A percentile compares a stretch with the other conserved stretches of the same genome.
phyloP scores from a whole-genome alignment of 352 stramenopile species.

The Pythium vanterpoolii region DNA sequence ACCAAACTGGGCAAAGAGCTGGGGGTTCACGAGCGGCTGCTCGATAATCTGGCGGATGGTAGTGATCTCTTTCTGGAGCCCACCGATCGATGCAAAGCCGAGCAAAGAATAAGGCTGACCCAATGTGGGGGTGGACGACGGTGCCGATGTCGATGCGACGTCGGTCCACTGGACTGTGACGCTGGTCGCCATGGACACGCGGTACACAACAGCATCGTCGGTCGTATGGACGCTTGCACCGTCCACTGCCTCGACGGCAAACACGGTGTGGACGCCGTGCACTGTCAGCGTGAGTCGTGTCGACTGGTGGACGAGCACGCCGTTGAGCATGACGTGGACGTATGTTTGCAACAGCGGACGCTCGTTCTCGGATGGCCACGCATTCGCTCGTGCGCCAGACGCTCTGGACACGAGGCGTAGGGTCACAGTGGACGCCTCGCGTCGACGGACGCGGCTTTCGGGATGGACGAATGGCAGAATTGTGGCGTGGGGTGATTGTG shows the following conservation, averaged over 20 bases:
- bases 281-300: conserved; percentile 59
- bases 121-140: conserved; percentile 1
- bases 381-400: conserved; percentile 2
- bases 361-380: conserved; percentile 53
- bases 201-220: conserved; percentile 6
- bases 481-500: conserved; percentile 20
- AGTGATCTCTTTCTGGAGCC: conserved; percentile 91
- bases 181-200: conserved; percentile 21
- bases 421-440: conserved; percentile 25
- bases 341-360: conserved; percentile 47
- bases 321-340: conserved; percentile 62
- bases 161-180: conserved; percentile 8
- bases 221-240: not conserved
- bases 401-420: conserved; percentile 40
- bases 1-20: conserved; percentile 92
- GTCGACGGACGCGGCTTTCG: conserved; percentile 11
- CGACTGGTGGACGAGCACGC: conserved; percentile 44
- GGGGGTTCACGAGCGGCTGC: conserved; percentile 91
- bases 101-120: conserved; percentile 16
- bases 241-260: conserved; percentile 31
- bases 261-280: conserved; percentile 54
- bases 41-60: conserved; percentile 96
- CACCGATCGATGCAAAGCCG: conserved; percentile 79
- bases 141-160: not conserved
- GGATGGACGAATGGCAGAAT: conserved; percentile 22